Conservation (phyloP, 2,329 filamentous ascomycete species). For the Verticillium tricorpus region DNA sequence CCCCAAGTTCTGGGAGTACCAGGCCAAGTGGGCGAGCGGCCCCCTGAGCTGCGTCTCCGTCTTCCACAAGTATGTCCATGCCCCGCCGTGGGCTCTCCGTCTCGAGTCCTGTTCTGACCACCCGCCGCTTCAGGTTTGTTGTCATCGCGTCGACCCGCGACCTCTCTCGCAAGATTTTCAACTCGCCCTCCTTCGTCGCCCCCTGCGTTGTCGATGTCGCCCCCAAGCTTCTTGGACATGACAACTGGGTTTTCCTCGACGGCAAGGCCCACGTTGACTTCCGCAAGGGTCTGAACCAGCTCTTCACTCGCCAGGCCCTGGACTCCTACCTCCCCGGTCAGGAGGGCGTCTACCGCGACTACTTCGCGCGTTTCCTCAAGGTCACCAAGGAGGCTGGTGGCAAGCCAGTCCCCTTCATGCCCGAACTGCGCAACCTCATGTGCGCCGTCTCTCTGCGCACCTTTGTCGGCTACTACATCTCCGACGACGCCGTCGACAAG, state of each 20-base stretch:
- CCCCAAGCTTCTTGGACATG: slow-evolving; percentile 83
- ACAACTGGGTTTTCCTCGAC: slow-evolving; percentile 97
- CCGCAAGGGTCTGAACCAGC: slow-evolving; percentile 89
- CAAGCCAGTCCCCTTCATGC: slow-evolving; percentile 83
- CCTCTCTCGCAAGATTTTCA: slow-evolving; percentile 95
- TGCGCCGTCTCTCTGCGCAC: slow-evolving; percentile 92
- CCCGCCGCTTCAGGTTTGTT: slow-evolving; percentile 64
- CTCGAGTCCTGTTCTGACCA: slow-evolving; percentile 6
- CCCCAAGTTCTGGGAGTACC: slow-evolving; percentile 87
- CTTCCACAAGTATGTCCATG: slow-evolving; percentile 82
- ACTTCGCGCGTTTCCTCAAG: slow-evolving; percentile 75
- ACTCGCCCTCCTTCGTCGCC: slow-evolving; percentile 87
- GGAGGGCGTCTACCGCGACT: slow-evolving; percentile 84
- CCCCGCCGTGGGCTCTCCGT: not conserved
- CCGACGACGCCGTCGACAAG: slow-evolving; percentile 84
- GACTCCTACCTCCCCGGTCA: slow-evolving; percentile 86
- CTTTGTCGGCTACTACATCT: slow-evolving; percentile 96
- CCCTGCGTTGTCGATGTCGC: slow-evolving; percentile 94
- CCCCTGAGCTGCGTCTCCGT: slow-evolving; percentile 95
- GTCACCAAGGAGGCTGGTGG: slow-evolving; percentile 68
- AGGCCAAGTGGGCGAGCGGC: slow-evolving; percentile 87
- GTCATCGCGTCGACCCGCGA: slow-evolving; percentile 94
- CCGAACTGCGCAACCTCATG: slow-evolving; percentile 88
- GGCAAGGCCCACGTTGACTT: slow-evolving; percentile 94
- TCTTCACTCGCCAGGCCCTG: slow-evolving; percentile 90